Evolutionary conservation across 345 rosid species (phyloP).

Genomic region (Pistacia atlantica): DNA sequence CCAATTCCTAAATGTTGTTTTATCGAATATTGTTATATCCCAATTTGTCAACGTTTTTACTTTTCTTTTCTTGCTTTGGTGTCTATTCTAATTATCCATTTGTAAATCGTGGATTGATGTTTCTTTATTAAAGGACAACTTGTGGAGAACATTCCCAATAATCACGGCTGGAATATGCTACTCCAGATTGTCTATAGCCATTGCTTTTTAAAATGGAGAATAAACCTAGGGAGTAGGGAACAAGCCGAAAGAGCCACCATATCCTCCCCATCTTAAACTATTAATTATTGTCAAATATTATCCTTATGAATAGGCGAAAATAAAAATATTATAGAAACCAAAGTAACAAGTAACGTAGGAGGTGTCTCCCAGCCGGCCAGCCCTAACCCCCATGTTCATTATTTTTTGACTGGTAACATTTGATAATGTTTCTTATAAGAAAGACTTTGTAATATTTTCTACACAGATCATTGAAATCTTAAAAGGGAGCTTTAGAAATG

Average conservation of each 20-base stretch:
- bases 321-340: too few relatives aligned
- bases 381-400: too few relatives aligned
- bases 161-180: constrained; percentile 33
- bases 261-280: neutral
- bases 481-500: too few relatives aligned
- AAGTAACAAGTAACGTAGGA: too few relatives aligned
- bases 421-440: too few relatives aligned
- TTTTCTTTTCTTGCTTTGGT: neutral
- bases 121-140: constrained; percentile 4
- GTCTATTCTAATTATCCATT: neutral
- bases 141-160: neutral
- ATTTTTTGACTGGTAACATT: too few relatives aligned
- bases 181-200: neutral
- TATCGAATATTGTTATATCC: neutral
- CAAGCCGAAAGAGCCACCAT: constrained; percentile 16
- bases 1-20: neutral
- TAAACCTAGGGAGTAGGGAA: constrained; percentile 10
- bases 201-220: neutral
- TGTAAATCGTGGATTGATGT: neutral
- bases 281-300: too few relatives aligned
- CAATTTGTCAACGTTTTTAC: neutral
- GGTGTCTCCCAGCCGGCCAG: too few relatives aligned
- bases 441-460: too few relatives aligned
- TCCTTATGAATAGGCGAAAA: too few relatives aligned
- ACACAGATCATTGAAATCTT: too few relatives aligned